A percentile compares a stretch with the other conserved stretches of the same genome.
These are phyloP conservation scores for Lentinus brumalis DNA, from an alignment of 768 basidiomycete species.

Conservation along the genomic window DNA sequence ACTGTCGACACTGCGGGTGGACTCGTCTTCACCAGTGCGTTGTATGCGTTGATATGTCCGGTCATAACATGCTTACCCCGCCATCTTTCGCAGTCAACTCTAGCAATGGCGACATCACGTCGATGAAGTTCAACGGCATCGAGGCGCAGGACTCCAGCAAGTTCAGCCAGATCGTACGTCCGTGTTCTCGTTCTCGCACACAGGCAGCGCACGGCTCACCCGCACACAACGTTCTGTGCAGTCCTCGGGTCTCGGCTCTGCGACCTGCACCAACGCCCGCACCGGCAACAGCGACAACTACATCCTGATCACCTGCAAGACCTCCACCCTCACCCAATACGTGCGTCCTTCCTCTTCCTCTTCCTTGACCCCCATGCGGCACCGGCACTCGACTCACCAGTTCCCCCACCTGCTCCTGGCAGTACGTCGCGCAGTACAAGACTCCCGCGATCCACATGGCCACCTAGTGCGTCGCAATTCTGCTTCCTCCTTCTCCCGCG, in stretches of 20 bases:
- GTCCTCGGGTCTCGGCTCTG: conserved; percentile 43
- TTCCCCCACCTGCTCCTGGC: background rate
- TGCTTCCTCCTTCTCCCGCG: background rate
- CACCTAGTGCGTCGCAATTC: background rate
- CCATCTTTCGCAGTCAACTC: conserved; percentile 38
- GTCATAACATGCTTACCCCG: conserved; percentile 33
- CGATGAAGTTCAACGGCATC: conserved; percentile 46
- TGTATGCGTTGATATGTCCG: background rate
- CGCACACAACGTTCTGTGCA: background rate
- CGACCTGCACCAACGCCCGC: conserved; percentile 38
- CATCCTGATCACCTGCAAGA: conserved; percentile 44
- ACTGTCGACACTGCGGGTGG: conserved; percentile 48
- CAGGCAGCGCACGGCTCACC: background rate
- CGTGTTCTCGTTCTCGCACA: background rate
- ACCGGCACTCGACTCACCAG: background rate
- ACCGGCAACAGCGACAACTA: conserved; percentile 41
- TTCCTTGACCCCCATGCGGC: background rate
- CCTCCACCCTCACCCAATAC: conserved; percentile 38
- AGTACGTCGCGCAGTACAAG: conserved; percentile 1
- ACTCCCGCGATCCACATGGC: background rate
- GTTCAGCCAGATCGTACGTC: conserved; percentile 41
- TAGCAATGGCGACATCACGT: conserved; percentile 48
- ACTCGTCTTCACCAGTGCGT: conserved; percentile 38
- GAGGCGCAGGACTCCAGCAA: conserved; percentile 48
- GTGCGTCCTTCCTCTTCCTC: background rate